phyloP scores from a whole-genome alignment of 495 filamentous ascomycete species.

The Neurospora africana region DNA sequence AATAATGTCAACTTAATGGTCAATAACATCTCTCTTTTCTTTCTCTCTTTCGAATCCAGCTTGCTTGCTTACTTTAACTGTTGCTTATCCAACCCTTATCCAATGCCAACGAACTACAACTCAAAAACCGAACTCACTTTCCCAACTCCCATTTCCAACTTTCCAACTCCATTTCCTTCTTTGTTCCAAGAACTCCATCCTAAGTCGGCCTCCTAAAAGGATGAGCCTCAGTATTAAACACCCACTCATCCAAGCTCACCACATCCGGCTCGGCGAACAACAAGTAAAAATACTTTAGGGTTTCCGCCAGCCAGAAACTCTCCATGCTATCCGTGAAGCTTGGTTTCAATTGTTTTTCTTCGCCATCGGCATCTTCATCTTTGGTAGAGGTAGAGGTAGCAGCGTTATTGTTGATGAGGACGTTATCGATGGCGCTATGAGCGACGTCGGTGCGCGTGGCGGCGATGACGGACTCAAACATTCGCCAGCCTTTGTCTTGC shows the following conservation, averaged over 20 bases:
- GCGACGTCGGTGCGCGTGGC: constrained; percentile 57
- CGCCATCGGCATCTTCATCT: not conserved
- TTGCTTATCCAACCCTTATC: not conserved
- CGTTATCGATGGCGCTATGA: constrained; percentile 66
- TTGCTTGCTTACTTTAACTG: too few relatives aligned
- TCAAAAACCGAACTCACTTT: not conserved
- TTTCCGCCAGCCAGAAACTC: constrained; percentile 66
- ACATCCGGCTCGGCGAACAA: constrained; percentile 65
- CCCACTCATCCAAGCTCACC: constrained; percentile 77
- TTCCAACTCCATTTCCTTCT: not conserved
- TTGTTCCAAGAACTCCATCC: not conserved
- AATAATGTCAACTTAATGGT: too few relatives aligned
- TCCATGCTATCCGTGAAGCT: constrained; percentile 42
- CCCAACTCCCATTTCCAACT: too few relatives aligned
- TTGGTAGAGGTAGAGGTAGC: constrained; percentile 21
- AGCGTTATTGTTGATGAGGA: constrained; percentile 17
- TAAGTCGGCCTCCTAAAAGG: constrained; percentile 41
- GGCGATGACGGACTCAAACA: constrained; percentile 67
- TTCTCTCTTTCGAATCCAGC: too few relatives aligned
- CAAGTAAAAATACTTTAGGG: constrained; percentile 89
- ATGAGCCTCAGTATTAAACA: constrained; percentile 59
- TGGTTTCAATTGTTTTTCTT: not conserved
- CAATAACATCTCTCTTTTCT: too few relatives aligned
- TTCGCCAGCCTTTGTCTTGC: constrained; percentile 82
- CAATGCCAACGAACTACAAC: too few relatives aligned